These are phyloP conservation scores for Aspergillus costaricaensis DNA, from an alignment of 2,329 filamentous ascomycete genomes.

Conservation along the genomic window DNA sequence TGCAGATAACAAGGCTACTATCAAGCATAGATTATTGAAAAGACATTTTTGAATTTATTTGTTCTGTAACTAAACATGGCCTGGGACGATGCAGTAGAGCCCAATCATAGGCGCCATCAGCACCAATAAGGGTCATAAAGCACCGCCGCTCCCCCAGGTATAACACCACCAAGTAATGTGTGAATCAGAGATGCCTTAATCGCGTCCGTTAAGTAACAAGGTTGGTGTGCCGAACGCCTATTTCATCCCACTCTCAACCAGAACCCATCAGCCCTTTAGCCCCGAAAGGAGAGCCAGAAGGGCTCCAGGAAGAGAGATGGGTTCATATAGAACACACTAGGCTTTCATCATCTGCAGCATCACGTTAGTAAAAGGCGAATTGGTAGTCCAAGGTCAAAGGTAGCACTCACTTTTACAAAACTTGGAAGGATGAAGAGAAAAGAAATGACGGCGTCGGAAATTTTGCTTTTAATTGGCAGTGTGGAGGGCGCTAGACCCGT, in stretches of 20 bases:
- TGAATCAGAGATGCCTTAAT: constrained; percentile 93
- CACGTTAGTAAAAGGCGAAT: constrained; percentile 23
- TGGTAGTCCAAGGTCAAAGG: constrained; percentile 16
- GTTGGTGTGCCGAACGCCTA: constrained; percentile 97
- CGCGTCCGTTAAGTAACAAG: constrained; percentile 98
- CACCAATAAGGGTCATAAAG: constrained; percentile 12
- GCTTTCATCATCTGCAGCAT: constrained; percentile 94
- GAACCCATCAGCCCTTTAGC: constrained; percentile 80
- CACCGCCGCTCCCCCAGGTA: not conserved
- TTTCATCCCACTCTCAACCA: constrained; percentile 78
- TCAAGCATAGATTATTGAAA: not conserved
- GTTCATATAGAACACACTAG: constrained; percentile 90
- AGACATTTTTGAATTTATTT: too few relatives aligned
- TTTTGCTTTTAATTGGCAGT: constrained; percentile 29
- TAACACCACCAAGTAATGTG: constrained; percentile 56
- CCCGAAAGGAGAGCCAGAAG: constrained; percentile 75
- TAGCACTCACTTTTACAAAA: constrained; percentile 86
- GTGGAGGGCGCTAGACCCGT: constrained; percentile 24
- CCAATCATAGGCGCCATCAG: constrained; percentile 16
- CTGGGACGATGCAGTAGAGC: constrained; percentile 7
- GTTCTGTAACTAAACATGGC: not conserved
- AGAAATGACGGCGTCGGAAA: constrained; percentile 47
- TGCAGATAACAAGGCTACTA: not conserved
- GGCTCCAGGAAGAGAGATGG: constrained; percentile 65
- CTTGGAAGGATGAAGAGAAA: constrained; percentile 91